These are phyloP conservation scores for Aureobasidium uvarum DNA, from an alignment of 2,329 filamentous ascomycete species.

Conservation along the genomic window DNA sequence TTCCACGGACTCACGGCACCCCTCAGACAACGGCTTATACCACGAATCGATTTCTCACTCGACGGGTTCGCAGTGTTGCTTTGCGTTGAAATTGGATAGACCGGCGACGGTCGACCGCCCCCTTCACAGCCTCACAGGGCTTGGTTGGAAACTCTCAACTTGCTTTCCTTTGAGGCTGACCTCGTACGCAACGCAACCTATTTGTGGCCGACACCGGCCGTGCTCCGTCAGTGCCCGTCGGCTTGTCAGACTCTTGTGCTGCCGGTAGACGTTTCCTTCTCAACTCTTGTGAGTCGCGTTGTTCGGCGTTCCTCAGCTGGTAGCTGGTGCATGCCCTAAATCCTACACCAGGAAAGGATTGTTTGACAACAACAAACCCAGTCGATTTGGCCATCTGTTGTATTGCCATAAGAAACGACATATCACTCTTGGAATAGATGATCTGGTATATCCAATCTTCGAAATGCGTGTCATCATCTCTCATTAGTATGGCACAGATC, in stretches of 20 bases:
- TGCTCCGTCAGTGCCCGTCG: constrained; percentile 4
- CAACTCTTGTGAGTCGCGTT: background rate
- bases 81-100: background rate
- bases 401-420: background rate
- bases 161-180: background rate
- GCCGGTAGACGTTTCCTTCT: background rate
- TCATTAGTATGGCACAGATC: background rate
- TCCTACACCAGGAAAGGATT: background rate
- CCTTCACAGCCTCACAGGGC: background rate
- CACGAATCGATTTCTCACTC: constrained; percentile 10
- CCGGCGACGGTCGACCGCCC: background rate
- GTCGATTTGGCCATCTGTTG: too few species aligned
- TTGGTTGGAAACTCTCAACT: background rate
- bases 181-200: background rate
- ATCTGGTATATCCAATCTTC: too few species aligned
- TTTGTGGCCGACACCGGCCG: background rate
- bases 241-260: background rate
- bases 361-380: background rate
- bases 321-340: background rate
- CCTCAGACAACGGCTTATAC: background rate
- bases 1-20: background rate
- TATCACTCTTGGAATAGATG: background rate
- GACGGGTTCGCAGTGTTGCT: background rate
- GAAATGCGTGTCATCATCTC: background rate
- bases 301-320: background rate